Evolutionary conservation across 2,329 filamentous ascomycete species (phyloP), one percentile per base, ranked within the genome.

Genomic region (Helotiales sp.): DNA sequence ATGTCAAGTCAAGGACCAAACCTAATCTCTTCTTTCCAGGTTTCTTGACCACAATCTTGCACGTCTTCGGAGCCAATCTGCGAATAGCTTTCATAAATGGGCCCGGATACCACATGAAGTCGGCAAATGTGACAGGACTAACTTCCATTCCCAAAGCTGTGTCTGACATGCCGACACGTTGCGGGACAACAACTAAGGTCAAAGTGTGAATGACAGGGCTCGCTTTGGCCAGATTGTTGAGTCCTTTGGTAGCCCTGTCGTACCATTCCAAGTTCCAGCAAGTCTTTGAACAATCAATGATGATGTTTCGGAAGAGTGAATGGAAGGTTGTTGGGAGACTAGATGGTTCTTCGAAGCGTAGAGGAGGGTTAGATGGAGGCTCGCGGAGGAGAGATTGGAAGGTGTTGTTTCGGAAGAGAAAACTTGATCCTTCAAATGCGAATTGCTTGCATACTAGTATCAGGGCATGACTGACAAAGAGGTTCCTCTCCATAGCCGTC

Each of bases 31-130:
- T 66, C 11, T 57, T 64, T 13, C 47, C 61, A 32, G 30, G 6
- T 13, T 73, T 72, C 20, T 73, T 76, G 4, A 76, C 28, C 2
- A 77, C 50, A 7, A 77, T 49, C 13, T 71, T 73, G 40, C 76
- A 63, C 3, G 45, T 61, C 52, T 68, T 70, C 28, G 73, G 74
- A 15, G 45, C 58, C 10, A 77, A 55, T 15, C 62, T 63, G 6
- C 40, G 60, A 13, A 76, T 57, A 22, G 67, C 65, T 17, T 15
- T 57, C 70, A 76, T 72, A 10, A 76, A 40, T 3, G 32, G 37
- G 11, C 72, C 68, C 5, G 45, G 34, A 8, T 63, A 50, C 55
- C 62, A 69, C 2, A 76, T 64, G 49, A 75, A 76, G 61, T 75
- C 70, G 0, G 72, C 67, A 43, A 75, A 77, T 3, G 67, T 70